Base-by-base conservation (phyloP, 345 rosid genomes). In the Eutrema yunnanense region DNA sequence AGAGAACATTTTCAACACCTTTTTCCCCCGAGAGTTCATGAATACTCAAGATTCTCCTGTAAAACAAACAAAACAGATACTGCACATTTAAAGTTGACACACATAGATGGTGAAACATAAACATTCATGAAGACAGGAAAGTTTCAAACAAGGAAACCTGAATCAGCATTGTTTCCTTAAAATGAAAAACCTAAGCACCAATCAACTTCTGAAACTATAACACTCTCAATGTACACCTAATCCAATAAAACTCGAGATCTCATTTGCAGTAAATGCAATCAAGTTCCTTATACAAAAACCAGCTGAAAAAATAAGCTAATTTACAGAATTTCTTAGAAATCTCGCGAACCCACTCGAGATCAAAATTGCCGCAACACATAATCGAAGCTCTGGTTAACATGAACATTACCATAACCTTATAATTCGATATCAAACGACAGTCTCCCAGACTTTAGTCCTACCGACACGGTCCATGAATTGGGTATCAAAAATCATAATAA, bases 271-370 rank as follows among this genome's bases (percentile, higher is more conserved):
- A 36, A 69, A 62, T 55, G 65, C 14, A 51, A 69, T 7, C 47
- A 54, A 62, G 7, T 11, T 38, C 58, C 41, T 50, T 4, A 10
- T 3, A 12, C 26, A 16, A 1, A 22, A 22, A 22, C 26, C 26
- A 22, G 52, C 64, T 43, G 5, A 43, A 69, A 62, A 8, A 22
- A 22, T 10, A 51, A 50, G 51, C 62, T 32, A 65, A 13, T 26
- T 51, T 49, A 36, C 50, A 49, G 19, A 41, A 32, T 46, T 55
- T 62, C 37, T 30, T 2, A 9, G 46, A 64, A 70, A 70, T 57
- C 71, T 64, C 61, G 63, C 13, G 38, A 43, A 70, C 42, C 16
- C 52, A 68, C 36, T 61, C 10, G 76, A 82, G 81, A 85, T 77
- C 82, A 73, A 69, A 70, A 65, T 19, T 55, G 79, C 51, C 33